Evolutionary conservation across 176 grass and related monocot genomes (phyloP).

Genomic region (Oryza nivara): DNA sequence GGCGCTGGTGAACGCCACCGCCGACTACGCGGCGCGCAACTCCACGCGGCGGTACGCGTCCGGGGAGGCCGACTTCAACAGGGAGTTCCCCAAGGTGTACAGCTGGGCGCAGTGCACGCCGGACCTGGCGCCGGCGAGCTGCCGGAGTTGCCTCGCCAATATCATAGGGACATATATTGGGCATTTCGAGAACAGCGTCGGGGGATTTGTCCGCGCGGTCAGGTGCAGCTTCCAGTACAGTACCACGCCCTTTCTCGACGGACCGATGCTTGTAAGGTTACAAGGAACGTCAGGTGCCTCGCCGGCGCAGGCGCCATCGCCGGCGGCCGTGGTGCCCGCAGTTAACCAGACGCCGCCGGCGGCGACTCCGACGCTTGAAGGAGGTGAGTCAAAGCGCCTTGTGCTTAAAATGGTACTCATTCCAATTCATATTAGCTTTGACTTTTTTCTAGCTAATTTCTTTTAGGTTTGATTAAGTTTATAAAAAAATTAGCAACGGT

Average conservation of each 20-base stretch:
- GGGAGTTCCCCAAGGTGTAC: conserved; percentile 56
- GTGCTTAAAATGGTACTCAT: too few relatives aligned
- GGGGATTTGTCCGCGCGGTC: background rate
- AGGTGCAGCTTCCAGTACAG: conserved; percentile 61
- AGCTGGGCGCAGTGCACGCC: conserved; percentile 62
- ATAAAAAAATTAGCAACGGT: too few relatives aligned
- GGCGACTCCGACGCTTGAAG: background rate
- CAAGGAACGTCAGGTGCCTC: background rate
- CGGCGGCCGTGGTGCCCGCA: background rate
- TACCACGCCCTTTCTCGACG: conserved; percentile 28
- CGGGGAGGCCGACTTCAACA: conserved; percentile 43
- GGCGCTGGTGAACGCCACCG: conserved; percentile 33
- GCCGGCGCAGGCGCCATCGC: background rate
- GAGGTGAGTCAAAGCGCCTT: background rate
- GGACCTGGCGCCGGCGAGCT: conserved; percentile 34
- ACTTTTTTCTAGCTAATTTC: too few relatives aligned
- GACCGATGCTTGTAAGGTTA: background rate
- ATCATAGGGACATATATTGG: background rate
- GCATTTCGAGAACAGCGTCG: background rate
- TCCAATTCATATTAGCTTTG: too few relatives aligned
- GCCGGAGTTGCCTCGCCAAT: conserved; percentile 41
- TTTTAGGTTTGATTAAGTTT: too few relatives aligned
- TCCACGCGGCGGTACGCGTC: conserved; percentile 44
- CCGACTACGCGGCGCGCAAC: conserved; percentile 32
- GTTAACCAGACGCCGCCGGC: background rate